Base-by-base conservation (phyloP, 306 rosid species). In the Glycine soja region DNA sequence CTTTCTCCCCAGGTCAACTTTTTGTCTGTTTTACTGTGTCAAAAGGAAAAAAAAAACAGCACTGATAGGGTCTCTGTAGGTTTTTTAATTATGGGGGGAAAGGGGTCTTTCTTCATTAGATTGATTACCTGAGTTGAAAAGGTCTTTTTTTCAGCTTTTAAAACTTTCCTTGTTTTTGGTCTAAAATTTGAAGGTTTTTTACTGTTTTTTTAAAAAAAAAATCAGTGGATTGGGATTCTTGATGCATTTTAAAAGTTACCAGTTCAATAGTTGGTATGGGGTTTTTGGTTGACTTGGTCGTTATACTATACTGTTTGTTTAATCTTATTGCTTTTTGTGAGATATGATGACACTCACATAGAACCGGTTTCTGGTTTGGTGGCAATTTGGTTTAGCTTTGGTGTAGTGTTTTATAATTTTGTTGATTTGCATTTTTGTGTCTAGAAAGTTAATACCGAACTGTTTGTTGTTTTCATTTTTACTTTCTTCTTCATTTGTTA, bases 41-140 rank as follows among this genome's bases (percentile, higher is more conserved):
- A 63, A 81, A 88, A 86, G 84, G 74, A 46, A 67, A 72, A 24
- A 24, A 24, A 24, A 24, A 24, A 24, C n/a, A 52, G 75, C 72
- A 78, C 61, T 78, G 16, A 73, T 82, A 63, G 80, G 83, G 76
- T 82, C 71, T 80, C 46, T 84, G 53, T 74, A 54, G 85, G 79
- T 66, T 80, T 65, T 81, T 66, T 86, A 68, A 45, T 88, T 38
- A 4, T 43, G 40, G 43, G 34, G 59, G 66, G 19, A 66, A 82
- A 19, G 47, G 56, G 86, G 75, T 14, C 38, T 75, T 66, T 78
- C 56, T 18, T 70, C 64, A 10, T 70, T 50, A 79, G 50, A 64
- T 30, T 15, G 63, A 79, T 40, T 15, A 71, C 53, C 36, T 5
- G 51, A 50, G 75, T 40, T 74, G 85, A 78, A 84, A 87, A 78